Evolutionary conservation across 163 green algal genomes (phyloP).

Genomic region (Trebouxia gelatinosa): DNA sequence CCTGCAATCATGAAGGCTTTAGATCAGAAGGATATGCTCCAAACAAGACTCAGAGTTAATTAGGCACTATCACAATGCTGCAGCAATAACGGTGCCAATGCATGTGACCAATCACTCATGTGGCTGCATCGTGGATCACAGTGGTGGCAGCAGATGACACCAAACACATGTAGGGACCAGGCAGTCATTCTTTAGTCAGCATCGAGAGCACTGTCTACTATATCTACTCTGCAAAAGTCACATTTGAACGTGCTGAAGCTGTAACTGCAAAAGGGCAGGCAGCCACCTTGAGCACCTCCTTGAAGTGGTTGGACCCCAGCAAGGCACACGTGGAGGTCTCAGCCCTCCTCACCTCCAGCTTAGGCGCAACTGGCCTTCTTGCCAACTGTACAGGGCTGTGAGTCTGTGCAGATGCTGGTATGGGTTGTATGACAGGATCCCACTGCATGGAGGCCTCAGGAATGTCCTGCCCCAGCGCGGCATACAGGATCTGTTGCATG

Average conservation of each 20-base stretch:
- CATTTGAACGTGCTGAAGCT: not conserved
- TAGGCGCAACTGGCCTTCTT: not conserved
- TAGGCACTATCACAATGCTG: not conserved
- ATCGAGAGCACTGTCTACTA: not conserved
- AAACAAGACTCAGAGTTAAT: not conserved
- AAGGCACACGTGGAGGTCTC: not conserved
- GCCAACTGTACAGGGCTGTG: not conserved
- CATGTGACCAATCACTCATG: not conserved
- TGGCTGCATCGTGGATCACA: not conserved
- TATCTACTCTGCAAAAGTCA: not conserved
- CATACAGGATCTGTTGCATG: constrained; percentile 24
- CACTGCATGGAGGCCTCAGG: not conserved
- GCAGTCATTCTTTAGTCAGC: not conserved
- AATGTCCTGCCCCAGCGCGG: not conserved
- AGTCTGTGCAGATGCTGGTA: too few relatives aligned
- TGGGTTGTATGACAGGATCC: too few relatives aligned
- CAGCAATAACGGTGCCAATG: not conserved
- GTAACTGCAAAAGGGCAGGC: not conserved
- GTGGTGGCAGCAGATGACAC: not conserved
- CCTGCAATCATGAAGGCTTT: not conserved
- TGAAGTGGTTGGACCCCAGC: not conserved
- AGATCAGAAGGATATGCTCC: too few relatives aligned
- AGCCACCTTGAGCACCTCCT: not conserved
- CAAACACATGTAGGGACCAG: too few relatives aligned
- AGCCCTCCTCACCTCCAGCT: not conserved